Evolutionary conservation across 2,329 filamentous ascomycete species (phyloP), one percentile per base, ranked within the genome.

Genomic region (Fusarium sp.): DNA sequence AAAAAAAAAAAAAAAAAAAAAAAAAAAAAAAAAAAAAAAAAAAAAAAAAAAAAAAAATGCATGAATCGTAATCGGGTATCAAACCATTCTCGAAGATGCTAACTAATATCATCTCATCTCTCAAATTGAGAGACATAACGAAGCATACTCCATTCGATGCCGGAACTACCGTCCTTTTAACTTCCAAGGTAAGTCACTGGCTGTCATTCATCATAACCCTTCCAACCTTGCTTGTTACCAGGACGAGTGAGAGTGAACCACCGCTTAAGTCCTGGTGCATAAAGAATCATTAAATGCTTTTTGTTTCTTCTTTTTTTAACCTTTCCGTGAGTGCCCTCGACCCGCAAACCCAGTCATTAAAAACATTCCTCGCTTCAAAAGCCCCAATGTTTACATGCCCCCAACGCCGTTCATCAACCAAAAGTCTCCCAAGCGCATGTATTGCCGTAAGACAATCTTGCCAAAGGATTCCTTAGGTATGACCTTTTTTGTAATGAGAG

Each of bases 341-440:
- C 31, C 57, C 57, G 41, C 50, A 42, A 64, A 53, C 70, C 60
- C 60, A 26, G 47, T 69, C 45, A 52, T 61, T 60, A 64, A 54
- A 70, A 68, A 44, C 67, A 68, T 62, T 65, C 67, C 58, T 70
- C 51, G 67, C 51, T 70, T 69, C 51, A 56, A 67, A 57, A 44
- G 34, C 31, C 45, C 57, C 53, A 64, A 54, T 67, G 53, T 64
- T 63, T 30, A 47, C 67, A 53, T 68, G 45, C 67, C 67, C 55
- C 51, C 59, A 70, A 70, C 67, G 67, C 67, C 67, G 30, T 67
- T 58, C 62, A 70, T 62, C 66, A 70, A 63, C 67, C 67, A 51
- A 70, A 69, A 33, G 40, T 67, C 41, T 60, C 61, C 53, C 51
- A 59, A 49, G 61, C 62, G 53, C 57, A 52, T 67, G 34, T 41